Evolutionary conservation across 495 filamentous ascomycete genomes (phyloP).

Genomic region (Aspergillus cavernicola): DNA sequence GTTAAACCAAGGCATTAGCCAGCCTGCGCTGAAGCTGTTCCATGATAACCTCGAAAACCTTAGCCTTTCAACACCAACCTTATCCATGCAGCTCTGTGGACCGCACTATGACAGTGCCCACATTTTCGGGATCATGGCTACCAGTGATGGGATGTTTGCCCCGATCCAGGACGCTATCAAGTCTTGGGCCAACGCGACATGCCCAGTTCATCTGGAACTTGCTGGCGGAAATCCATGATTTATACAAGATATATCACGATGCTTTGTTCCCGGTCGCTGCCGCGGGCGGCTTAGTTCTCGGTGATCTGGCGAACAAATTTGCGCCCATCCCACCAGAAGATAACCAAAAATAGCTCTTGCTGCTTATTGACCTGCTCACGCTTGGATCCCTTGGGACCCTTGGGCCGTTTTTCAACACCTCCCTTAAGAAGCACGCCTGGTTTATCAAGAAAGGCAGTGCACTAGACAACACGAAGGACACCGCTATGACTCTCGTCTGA

Average conservation of each 20-base stretch:
- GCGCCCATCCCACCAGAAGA: conserved; percentile 22
- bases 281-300: background rate
- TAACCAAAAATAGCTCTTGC: conserved; percentile 17
- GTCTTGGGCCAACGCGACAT: conserved; percentile 31
- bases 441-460: background rate
- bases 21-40: conserved; percentile 19
- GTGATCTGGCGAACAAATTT: conserved; percentile 13
- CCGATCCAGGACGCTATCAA: conserved; percentile 29
- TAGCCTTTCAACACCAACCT: conserved; percentile 9
- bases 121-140: conserved; percentile 31
- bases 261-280: background rate
- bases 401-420: conserved; percentile 21
- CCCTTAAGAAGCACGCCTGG: background rate
- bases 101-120: conserved; percentile 20
- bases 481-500: background rate
- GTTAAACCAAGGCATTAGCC: conserved; percentile 20
- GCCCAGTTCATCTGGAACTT: conserved; percentile 16
- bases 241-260: background rate
- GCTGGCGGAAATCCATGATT: background rate
- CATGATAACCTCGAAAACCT: conserved; percentile 16
- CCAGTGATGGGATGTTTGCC: conserved; percentile 29
- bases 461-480: background rate
- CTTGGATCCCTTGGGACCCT: conserved; percentile 15
- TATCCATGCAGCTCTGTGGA: conserved; percentile 38
- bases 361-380: conserved; percentile 23